Evolutionary conservation across 805 yeast genomes (phyloP), one percentile per base, ranked within the genome.

Genomic region (Wickerhamiella bombiphila): DNA sequence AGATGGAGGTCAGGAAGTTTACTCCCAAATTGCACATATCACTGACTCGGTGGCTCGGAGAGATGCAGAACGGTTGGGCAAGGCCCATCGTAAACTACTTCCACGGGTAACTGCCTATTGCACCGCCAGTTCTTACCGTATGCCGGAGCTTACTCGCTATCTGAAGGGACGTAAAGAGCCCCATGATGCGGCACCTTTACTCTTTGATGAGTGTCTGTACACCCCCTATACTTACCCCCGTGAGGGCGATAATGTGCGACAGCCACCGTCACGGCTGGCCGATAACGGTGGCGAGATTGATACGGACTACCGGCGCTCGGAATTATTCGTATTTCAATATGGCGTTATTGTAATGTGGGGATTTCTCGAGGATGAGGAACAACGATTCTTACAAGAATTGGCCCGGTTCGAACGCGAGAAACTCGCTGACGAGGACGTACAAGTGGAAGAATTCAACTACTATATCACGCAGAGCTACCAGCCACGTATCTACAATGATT

Each of bases 321-420:
- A 86, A 54, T 65, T 85, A 6, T 91, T 86, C 53, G 64, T 91
- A 5, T 91, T 91, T 61, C 95, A 86, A 51, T 91, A 91, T 57
- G 98, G 98, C 16, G 98, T 91, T n/a, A 75, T 83, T 22, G 94
- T 91, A 1, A 61, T 91, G 64, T 91, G 98, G 98, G 98, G 98
- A 0, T 91, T 82, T 52, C 72, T 83, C 2, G 68, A 74, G 38
- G 69, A 74, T 37, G 97, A 91, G 57, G 98, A 91, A 54, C 64
- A 66, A 37, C 74, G 83, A 36, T 81, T 91, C 48, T 60, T 91
- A 39, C 69, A 69, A 36, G 96, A 88, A 52, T 61, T 91, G 47
- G 93, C 88, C n/a, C 74, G 72, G 43, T 91, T 86, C 58, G 98
- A 64, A 45, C 78, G 73, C 52, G 98, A 91, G 54, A 91, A 91